phyloP scores from a whole-genome alignment of 1,139 yeast species.

The Pichia terricola region DNA sequence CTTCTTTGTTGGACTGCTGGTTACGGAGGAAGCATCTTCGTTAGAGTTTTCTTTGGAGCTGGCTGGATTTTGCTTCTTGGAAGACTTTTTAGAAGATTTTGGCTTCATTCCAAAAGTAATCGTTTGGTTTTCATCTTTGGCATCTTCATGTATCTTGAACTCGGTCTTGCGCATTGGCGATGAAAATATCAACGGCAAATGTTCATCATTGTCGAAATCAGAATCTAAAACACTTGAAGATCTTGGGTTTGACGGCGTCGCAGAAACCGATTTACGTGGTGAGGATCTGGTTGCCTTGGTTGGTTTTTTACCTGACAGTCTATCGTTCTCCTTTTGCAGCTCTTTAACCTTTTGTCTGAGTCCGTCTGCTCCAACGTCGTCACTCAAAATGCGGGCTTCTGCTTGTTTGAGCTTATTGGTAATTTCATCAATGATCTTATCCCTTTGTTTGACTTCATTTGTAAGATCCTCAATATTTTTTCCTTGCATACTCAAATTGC shows the following conservation, averaged over 20 bases:
- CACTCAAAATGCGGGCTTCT: background rate
- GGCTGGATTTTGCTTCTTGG: background rate
- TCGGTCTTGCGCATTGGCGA: constrained; percentile 9
- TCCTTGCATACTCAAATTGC: background rate
- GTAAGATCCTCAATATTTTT: background rate
- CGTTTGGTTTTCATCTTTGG: constrained; percentile 3
- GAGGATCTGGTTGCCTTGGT: constrained; percentile 1
- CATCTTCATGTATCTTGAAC: constrained; percentile 11
- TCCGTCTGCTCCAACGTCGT: background rate
- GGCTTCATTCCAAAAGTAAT: constrained; percentile 4
- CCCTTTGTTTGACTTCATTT: too few relatives aligned
- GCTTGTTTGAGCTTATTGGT: background rate
- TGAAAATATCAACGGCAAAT: constrained; percentile 8
- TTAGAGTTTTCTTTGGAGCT: too few relatives aligned
- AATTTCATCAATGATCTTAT: background rate
- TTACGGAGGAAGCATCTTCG: too few relatives aligned
- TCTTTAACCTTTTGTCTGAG: too few relatives aligned
- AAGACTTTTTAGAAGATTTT: background rate
- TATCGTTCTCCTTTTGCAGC: background rate
- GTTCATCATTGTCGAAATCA: constrained; percentile 8
- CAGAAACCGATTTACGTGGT: background rate
- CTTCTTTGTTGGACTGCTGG: too few relatives aligned
- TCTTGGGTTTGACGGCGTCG: background rate
- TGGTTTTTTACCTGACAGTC: background rate
- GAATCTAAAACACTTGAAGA: constrained; percentile 5